phyloP scores from a whole-genome alignment of 768 basidiomycete genomes.

The Pleurotus sapidus region DNA sequence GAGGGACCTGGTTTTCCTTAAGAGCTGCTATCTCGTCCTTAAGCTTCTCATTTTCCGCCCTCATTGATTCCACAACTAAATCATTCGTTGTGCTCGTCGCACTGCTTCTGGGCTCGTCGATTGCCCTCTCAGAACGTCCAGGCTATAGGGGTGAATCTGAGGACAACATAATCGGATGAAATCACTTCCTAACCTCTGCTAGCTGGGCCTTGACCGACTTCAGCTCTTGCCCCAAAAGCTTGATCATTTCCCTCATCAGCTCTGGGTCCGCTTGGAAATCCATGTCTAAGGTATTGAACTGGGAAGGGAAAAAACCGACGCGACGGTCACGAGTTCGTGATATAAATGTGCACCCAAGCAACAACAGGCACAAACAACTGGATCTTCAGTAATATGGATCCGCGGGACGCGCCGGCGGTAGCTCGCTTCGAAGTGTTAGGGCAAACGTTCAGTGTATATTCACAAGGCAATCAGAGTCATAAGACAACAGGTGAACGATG shows the following conservation, averaged over 20 bases:
- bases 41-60: neutral
- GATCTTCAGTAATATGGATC: too few relatives aligned
- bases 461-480: too few relatives aligned
- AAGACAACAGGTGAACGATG: too few relatives aligned
- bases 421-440: too few relatives aligned
- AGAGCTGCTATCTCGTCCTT: neutral
- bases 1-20: too few relatives aligned
- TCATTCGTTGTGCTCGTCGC: neutral
- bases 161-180: neutral
- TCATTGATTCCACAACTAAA: neutral
- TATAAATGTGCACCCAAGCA: too few relatives aligned
- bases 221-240: neutral
- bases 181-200: neutral
- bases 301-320: neutral
- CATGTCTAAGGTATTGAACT: slow-evolving; percentile 9
- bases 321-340: too few relatives aligned
- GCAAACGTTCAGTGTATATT: too few relatives aligned
- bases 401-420: too few relatives aligned
- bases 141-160: neutral
- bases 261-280: neutral
- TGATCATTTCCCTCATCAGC: neutral
- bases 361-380: too few relatives aligned
- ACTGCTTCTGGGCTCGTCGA: neutral
- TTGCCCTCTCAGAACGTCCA: neutral
- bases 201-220: neutral